Percentiles rank a stretch among this genome's conserved stretches.
These are phyloP conservation scores for Sungouiozyma ichnusensis DNA, from an alignment of 805 yeast genomes.

Conservation along the genomic window DNA sequence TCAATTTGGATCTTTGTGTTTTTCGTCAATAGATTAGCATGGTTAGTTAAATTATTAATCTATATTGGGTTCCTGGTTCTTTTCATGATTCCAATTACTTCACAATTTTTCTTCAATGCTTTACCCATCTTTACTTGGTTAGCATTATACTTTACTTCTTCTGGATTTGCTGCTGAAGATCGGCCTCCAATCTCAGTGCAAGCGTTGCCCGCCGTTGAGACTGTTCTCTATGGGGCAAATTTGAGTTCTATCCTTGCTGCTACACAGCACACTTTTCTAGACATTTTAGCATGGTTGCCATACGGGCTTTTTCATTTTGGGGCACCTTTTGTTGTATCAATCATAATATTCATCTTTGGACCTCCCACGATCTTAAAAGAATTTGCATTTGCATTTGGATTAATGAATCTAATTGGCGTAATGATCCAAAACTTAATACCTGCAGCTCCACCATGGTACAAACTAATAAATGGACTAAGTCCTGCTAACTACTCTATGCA, in stretches of 20 bases:
- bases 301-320: constrained; percentile 85
- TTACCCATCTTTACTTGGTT: constrained; percentile 81
- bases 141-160: constrained; percentile 65
- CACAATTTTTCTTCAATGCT: constrained; percentile 75
- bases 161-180: constrained; percentile 62
- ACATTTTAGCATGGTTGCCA: constrained; percentile 85
- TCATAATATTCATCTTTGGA: constrained; percentile 67
- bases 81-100: constrained; percentile 62
- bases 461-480: constrained; percentile 66
- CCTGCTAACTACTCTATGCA: constrained; percentile 86
- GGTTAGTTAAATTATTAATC: constrained; percentile 28
- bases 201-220: constrained; percentile 82
- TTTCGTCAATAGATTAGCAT: constrained; percentile 43
- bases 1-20: constrained; percentile 49
- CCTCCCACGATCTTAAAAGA: constrained; percentile 80
- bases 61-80: constrained; percentile 33
- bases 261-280: constrained; percentile 50
- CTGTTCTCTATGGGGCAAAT: constrained; percentile 84
- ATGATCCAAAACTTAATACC: constrained; percentile 74
- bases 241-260: constrained; percentile 74
- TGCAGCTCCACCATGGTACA: constrained; percentile 97
- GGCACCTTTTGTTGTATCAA: constrained; percentile 82
- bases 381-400: constrained; percentile 89
- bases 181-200: constrained; percentile 83
- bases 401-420: constrained; percentile 83